These are phyloP conservation scores for Phialemonium atrogriseum DNA, from an alignment of 2,329 filamentous ascomycete genomes.

Conservation along the genomic window DNA sequence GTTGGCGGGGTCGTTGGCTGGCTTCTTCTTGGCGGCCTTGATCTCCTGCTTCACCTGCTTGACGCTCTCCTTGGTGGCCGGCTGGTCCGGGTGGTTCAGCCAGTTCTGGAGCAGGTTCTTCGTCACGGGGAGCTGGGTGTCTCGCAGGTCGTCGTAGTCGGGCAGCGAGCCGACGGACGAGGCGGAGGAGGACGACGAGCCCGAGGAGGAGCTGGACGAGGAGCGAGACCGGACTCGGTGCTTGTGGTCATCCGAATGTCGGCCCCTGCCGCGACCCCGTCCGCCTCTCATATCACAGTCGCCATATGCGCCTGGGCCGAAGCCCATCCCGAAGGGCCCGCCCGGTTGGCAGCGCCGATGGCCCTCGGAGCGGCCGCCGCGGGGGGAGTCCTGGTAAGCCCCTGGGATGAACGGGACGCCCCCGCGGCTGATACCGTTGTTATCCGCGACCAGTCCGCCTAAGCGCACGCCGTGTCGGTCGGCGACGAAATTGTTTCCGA, in stretches of 20 bases:
- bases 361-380: too few relatives aligned
- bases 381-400: constrained; percentile 3
- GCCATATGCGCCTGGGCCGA: constrained; percentile 6
- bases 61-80: constrained; percentile 37
- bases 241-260: constrained; percentile 6
- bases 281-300: constrained; percentile 3
- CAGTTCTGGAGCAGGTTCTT: constrained; percentile 36
- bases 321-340: background rate
- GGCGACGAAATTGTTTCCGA: constrained; percentile 33
- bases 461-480: constrained; percentile 38
- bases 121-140: constrained; percentile 38
- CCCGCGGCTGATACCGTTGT: constrained; percentile 17
- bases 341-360: background rate
- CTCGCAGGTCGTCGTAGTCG: constrained; percentile 40
- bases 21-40: constrained; percentile 24
- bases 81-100: constrained; percentile 40
- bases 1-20: constrained; percentile 3
- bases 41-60: constrained; percentile 33
- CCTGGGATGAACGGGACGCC: constrained; percentile 15
- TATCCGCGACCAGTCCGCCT: constrained; percentile 33
- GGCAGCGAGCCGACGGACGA: constrained; percentile 45
- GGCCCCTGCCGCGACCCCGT: constrained; percentile 10
- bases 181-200: constrained; percentile 23
- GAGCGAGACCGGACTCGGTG: constrained; percentile 17
- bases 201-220: constrained; percentile 26